Base-by-base conservation (phyloP, 2,329 filamentous ascomycete genomes). In the Calonectria pseudoturangicola region DNA sequence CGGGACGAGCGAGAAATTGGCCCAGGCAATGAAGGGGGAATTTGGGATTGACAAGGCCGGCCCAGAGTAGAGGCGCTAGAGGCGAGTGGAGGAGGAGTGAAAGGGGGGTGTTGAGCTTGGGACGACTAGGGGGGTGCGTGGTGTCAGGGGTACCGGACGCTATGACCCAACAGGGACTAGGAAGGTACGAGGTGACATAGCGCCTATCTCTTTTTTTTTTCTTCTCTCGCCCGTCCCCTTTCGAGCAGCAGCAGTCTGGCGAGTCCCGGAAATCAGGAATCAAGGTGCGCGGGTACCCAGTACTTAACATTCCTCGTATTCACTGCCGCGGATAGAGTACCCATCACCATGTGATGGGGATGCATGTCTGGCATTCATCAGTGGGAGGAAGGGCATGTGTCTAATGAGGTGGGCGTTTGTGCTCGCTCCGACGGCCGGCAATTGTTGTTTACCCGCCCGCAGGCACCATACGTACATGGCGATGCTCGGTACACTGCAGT, bases 1-100 rank as follows among this genome's bases (percentile, higher is more conserved):
- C 72, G 74, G 73, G 75, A 79, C 63, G 77, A 79, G 77, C 63
- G 77, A 79, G 77, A 79, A 79, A 78, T 79, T 78, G 77, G 76
- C 68, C 74, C 72, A 70, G 71, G 72, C 73, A 68, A 79, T 79
- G 76, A 79, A 79, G 78, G 78, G 78, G 77, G 78, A 73, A 77
- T 78, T 68, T 63, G 77, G 72, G 71, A 75, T 68, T 78, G 73
- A 75, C 75, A 74, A 68, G 72, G 72, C 69, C 63, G 50, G 54
- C 36, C 28, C 30, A 68, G 9, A 65, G 65, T 47, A 47, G 66
- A 71, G 43, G 74, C 70, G 74, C 73, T 74, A 73, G 50, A 72
- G 73, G 41, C 47, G 67, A 73, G 75, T 66, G 63, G 66, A 72
- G 73, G 70, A 70, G 68, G 73, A 66, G 74, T 72, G 75, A 74